Evolutionary conservation across 768 basidiomycete species (phyloP).

Genomic region (Calocybe cyanea): DNA sequence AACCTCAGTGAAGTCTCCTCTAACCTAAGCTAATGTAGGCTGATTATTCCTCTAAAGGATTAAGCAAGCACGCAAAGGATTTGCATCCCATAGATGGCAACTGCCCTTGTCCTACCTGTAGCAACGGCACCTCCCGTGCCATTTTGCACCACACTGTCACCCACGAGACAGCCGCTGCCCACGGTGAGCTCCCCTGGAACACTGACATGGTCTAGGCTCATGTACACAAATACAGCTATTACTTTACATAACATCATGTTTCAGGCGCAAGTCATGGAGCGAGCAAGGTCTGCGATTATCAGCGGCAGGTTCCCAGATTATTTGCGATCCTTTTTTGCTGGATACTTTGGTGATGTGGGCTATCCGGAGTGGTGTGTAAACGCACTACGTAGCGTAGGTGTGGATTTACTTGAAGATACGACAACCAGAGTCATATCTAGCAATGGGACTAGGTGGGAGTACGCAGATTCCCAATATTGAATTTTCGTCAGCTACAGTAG

Average conservation of each 20-base stretch:
- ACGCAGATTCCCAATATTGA: constrained; percentile 39
- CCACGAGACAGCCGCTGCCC: constrained; percentile 82
- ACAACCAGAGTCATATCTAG: constrained; percentile 53
- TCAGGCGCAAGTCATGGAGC: constrained; percentile 86
- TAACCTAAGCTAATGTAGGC: background rate
- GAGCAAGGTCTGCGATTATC: constrained; percentile 77
- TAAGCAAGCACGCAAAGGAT: constrained; percentile 69
- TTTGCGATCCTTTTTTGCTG: constrained; percentile 68
- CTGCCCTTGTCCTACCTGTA: constrained; percentile 89
- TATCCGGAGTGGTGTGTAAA: constrained; percentile 90
- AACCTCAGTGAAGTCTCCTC: constrained; percentile 63
- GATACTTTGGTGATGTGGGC: constrained; percentile 72
- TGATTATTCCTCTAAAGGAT: constrained; percentile 34
- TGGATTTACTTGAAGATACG: constrained; percentile 68
- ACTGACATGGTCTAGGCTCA: constrained; percentile 14
- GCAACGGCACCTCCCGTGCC: constrained; percentile 61
- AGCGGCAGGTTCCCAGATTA: constrained; percentile 76
- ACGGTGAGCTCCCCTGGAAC: constrained; percentile 46
- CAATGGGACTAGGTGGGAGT: constrained; percentile 78
- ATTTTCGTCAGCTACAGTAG: background rate
- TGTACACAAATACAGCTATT: constrained; percentile 45
- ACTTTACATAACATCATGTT: constrained; percentile 84
- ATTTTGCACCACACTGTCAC: constrained; percentile 73
- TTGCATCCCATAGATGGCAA: constrained; percentile 66
- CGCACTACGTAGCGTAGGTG: constrained; percentile 76